Base-by-base conservation (phyloP, 176 grass and related monocot genomes). In the Oryza australiensis region DNA sequence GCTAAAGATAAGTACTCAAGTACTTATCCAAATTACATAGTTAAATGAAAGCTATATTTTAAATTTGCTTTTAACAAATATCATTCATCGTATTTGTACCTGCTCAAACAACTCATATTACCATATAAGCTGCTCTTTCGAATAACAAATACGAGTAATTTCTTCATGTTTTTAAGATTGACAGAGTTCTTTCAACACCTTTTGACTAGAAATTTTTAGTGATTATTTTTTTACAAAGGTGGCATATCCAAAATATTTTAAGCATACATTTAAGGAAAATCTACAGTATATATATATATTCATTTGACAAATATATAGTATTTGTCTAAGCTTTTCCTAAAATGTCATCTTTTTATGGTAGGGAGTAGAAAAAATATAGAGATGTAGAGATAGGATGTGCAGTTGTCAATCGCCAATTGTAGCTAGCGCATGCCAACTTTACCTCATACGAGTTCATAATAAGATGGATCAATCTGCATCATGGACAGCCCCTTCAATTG, bases 381-480 rank as follows among this genome's bases (percentile, higher is more conserved):
- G n/a, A n/a, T n/a, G n/a, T n/a, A n/a, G n/a, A n/a, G n/a, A n/a
- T n/a, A n/a, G 18, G 51, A 55, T 55, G 20, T 55, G 20, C 51
- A n/a, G 20, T 55, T 55, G 51, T n/a, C 51, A 55, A 55, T 2
- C 22, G 5, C 51, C 18, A 20, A 55, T 6, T 55, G 20, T 55
- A 55, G 51, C 51, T 22, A 55, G 51, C 18, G 1, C 74, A 23
- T 6, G 73, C 62, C 73, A 78, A 70, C n/a, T 33, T 86, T 11
- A 4, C 27, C 5, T 5, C 1, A 55, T n/a, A 55, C 1, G n/a
- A 55, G 51, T 55, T 55, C 51, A 55, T 55, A 70, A 70, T 26
- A 68, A 66, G 32, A 45, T 46, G 13, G 10, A 29, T 41, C 28
- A 37, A 35, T 59, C 16, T 77, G 27, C 18, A 26, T 45, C 18